Evolutionary conservation across 2,329 filamentous ascomycete genomes (phyloP).

Genomic region (Neocatenulostroma microsporum): DNA sequence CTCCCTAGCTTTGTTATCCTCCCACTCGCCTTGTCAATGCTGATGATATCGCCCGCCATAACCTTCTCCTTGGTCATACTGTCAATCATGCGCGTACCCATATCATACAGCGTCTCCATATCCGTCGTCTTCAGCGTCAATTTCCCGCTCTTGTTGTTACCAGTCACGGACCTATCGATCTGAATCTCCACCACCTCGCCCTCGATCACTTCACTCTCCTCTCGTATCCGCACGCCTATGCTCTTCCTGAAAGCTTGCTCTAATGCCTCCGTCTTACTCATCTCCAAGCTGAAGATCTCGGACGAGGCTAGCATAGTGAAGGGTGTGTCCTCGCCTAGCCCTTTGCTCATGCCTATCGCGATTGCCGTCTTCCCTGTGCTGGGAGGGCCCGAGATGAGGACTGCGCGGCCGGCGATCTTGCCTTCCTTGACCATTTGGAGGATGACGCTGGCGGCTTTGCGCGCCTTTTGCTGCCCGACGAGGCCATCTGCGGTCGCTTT

Average conservation of each 20-base stretch:
- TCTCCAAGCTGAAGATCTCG: constrained; percentile 97
- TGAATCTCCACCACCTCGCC: constrained; percentile 98
- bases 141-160: constrained; percentile 94
- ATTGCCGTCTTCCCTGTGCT: constrained; percentile 98
- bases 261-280: constrained; percentile 98
- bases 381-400: constrained; percentile 89
- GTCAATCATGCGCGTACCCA: constrained; percentile 99
- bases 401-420: constrained; percentile 92
- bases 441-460: constrained; percentile 92
- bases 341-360: constrained; percentile 98
- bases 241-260: constrained; percentile 99
- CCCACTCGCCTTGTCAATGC: constrained; percentile 95
- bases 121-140: constrained; percentile 99
- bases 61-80: constrained; percentile 99
- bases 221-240: constrained; percentile 95
- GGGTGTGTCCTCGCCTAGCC: constrained; percentile 84
- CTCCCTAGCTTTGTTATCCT: constrained; percentile 96
- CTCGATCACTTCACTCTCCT: constrained; percentile 98
- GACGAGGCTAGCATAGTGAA: constrained; percentile 94
- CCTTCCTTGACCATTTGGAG: constrained; percentile 98
- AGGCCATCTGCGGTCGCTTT: constrained; percentile 80
- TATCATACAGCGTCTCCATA: constrained; percentile 99
- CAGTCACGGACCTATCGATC: constrained; percentile 93
- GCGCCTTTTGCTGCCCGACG: constrained; percentile 91
- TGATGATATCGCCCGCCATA: constrained; percentile 97